phyloP scores from a whole-genome alignment of 2,329 filamentous ascomycete species.

The Zymoseptoria passerinii region DNA sequence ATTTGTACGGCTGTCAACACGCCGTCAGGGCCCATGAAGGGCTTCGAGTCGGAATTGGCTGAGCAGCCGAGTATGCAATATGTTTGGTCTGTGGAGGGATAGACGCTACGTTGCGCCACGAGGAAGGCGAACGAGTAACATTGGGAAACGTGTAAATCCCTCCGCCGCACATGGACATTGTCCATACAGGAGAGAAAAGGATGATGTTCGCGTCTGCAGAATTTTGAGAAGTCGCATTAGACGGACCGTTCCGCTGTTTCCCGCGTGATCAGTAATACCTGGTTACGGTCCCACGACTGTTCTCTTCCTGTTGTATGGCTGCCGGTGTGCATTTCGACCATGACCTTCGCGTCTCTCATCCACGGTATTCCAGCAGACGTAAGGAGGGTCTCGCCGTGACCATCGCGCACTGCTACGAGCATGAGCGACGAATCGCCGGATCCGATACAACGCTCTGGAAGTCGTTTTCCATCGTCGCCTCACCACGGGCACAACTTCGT shows the following conservation, averaged over 20 bases:
- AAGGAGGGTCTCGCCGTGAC: not conserved
- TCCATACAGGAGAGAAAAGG: constrained; percentile 5
- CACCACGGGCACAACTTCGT: not conserved
- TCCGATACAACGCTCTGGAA: not conserved
- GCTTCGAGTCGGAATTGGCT: constrained; percentile 29
- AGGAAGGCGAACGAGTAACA: constrained; percentile 15
- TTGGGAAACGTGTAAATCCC: constrained; percentile 9
- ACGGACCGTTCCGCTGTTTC: not conserved
- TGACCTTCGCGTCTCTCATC: not conserved
- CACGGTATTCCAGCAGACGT: not conserved
- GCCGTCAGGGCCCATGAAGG: constrained; percentile 28
- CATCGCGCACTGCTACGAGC: not conserved
- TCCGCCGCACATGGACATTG: constrained; percentile 6
- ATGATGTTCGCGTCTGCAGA: not conserved
- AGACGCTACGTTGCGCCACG: constrained; percentile 27
- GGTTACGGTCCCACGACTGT: not conserved
- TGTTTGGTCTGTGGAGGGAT: constrained; percentile 28
- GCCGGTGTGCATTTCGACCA: not conserved
- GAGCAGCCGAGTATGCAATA: constrained; percentile 28
- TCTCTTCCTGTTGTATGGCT: not conserved
- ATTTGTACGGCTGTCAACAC: constrained; percentile 28
- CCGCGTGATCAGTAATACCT: not conserved
- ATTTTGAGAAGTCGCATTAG: not conserved
- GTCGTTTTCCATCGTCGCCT: not conserved
- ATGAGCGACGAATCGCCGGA: not conserved